phyloP scores from a whole-genome alignment of 805 yeast species.

The Ogataea sp. region DNA sequence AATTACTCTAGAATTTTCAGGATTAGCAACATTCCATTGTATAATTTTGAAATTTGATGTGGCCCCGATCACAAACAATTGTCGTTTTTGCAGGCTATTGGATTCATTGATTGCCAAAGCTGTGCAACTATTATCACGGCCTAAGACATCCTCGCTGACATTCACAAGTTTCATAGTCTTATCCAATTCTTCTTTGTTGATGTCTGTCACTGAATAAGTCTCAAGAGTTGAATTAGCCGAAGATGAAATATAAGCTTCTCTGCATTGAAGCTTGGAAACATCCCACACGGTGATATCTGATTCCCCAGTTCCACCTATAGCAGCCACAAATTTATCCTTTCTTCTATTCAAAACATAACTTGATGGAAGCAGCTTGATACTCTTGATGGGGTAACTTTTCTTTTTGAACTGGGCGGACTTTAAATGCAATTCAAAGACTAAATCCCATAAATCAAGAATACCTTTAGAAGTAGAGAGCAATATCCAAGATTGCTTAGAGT shows the following conservation, averaged over 20 bases:
- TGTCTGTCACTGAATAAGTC: constrained; percentile 5
- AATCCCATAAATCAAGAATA: constrained; percentile 71
- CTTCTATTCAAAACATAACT: constrained; percentile 25
- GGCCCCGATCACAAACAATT: constrained; percentile 9
- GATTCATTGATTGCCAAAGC: constrained; percentile 9
- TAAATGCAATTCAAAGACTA: constrained; percentile 54
- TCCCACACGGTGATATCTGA: constrained; percentile 70
- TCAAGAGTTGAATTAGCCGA: constrained; percentile 17
- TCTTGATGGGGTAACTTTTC: constrained; percentile 35
- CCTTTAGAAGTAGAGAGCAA: constrained; percentile 73
- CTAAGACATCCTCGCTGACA: not conserved
- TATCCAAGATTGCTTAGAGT: constrained; percentile 49
- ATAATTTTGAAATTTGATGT: constrained; percentile 17
- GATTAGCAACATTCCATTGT: constrained; percentile 30
- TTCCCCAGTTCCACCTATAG: constrained; percentile 59
- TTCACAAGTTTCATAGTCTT: too few relatives aligned
- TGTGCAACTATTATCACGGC: constrained; percentile 16
- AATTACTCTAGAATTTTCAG: constrained; percentile 25
- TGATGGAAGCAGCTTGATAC: constrained; percentile 36
- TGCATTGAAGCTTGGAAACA: constrained; percentile 52
- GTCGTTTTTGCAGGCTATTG: constrained; percentile 3
- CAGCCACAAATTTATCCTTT: constrained; percentile 38
- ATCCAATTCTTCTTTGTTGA: not conserved
- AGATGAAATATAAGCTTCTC: constrained; percentile 19
- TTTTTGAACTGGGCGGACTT: constrained; percentile 52